Evolutionary conservation across 371 early-diverging fungal species (phyloP), one percentile per base, ranked within the genome.

Genomic region (Lichtheimia hyalospora): DNA sequence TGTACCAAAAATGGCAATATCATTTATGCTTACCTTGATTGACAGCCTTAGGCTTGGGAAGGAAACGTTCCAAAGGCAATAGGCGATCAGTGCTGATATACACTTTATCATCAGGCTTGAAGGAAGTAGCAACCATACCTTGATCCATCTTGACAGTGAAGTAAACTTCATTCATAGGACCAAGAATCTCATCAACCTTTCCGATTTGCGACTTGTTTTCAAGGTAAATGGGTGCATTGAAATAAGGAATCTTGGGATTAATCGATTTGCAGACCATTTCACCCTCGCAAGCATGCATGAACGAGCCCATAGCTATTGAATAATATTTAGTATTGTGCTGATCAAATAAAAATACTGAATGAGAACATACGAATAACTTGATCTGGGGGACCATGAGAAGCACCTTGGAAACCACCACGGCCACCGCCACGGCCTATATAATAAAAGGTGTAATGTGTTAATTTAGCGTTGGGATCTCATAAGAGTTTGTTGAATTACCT

Each of bases 151-250:
- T 97, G 60, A 98, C 95, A 25, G 97, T 96, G 71, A 98, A 97
- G 72, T 85, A 94, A 24, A 98, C 93, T 74, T 98, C 95, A 78
- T 95, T 96, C 74, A 99, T 84, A 46, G 97, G 96, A 44, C 99
- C 99, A 27, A 99, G 86, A 63, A 99, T 97, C 79, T 99, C 99
- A 66, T 99, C 99, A n/a, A 99, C 96, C 71, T 98, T 98, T 66
- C 99, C 99, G 69, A 99, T 96, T 75, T 93, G 96, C 46, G 92
- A 89, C 84, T 98, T 97, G 87, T 97, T 96, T 70, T 95, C 92
- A 57, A 96, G 84, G 82, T 88, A 96, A 58, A 99, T 95, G 49
- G 96, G 96, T 3, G 99, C 97, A 75, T 98, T 99, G 85, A 99
- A 99, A 85, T 97, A 99, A 42, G 99, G 99, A 67, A 99, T 92